phyloP scores from a whole-genome alignment of 169 alveolate genomes.

The Eimeria maxima region DNA sequence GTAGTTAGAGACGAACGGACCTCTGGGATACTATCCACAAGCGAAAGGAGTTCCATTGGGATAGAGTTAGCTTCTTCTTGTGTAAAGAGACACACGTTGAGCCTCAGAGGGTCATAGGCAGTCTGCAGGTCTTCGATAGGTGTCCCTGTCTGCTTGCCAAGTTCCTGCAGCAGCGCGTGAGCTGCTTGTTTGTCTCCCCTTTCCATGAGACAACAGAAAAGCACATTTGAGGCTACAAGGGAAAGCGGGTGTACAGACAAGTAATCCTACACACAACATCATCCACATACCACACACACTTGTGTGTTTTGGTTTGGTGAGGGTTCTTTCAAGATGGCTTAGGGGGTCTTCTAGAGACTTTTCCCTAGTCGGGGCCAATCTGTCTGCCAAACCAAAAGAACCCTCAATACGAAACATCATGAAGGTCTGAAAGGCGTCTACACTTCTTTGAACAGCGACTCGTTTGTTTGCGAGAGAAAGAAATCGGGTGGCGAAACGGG shows the following conservation, averaged over 20 bases:
- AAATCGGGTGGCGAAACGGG: no score
- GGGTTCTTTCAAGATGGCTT: no score
- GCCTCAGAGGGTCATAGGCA: not conserved
- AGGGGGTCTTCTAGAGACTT: no score
- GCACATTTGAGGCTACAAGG: not conserved
- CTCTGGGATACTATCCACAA: not conserved
- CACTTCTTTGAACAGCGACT: no score
- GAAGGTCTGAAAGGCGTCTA: no score
- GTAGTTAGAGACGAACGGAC: not conserved
- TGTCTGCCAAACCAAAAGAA: no score
- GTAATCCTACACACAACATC: not conserved
- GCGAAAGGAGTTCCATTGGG: not conserved
- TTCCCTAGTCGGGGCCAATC: no score
- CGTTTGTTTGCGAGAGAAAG: no score
- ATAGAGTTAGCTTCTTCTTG: not conserved
- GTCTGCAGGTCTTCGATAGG: not conserved
- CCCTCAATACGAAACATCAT: no score
- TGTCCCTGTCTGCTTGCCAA: not conserved
- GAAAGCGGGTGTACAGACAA: conserved; percentile 24
- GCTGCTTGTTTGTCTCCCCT: not conserved
- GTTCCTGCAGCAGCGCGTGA: not conserved
- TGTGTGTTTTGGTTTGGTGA: no score
- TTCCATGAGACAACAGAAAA: not conserved
- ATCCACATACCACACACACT: not conserved
- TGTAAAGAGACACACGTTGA: not conserved